Conservation (phyloP, 176 grass and related monocot species). For the Canna indica region DNA sequence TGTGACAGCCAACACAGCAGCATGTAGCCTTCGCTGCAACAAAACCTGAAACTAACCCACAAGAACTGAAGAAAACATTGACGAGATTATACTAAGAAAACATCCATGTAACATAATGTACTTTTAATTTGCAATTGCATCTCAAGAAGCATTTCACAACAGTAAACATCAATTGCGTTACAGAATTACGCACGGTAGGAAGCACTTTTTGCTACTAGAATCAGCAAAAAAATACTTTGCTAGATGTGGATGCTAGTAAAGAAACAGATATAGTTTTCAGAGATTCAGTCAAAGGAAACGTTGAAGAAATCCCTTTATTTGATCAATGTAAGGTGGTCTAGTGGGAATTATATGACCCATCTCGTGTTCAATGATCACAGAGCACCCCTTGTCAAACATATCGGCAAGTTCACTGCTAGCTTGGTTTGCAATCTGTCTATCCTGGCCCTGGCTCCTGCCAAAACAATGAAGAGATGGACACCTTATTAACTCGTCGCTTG, state of each 20-base stretch:
- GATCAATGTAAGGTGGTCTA: slow-evolving; percentile 44
- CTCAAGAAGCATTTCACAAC: too few relatives aligned
- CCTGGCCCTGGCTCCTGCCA: slow-evolving; percentile 47
- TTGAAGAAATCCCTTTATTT: slow-evolving; percentile 55
- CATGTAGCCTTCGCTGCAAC: too few relatives aligned
- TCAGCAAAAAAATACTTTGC: too few relatives aligned
- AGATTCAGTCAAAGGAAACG: slow-evolving; percentile 45
- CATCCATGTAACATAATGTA: too few relatives aligned
- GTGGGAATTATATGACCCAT: slow-evolving; percentile 96
- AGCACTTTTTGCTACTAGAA: too few relatives aligned
- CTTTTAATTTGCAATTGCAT: too few relatives aligned
- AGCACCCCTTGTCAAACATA: slow-evolving; percentile 37
- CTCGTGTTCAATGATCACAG: slow-evolving; percentile 56
- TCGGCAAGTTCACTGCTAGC: slow-evolving; percentile 42
- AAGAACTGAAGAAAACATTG: too few relatives aligned
- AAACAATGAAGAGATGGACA: slow-evolving; percentile 76
- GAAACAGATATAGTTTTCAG: not conserved
- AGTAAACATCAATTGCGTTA: too few relatives aligned
- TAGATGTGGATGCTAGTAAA: too few relatives aligned
- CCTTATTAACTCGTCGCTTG: slow-evolving; percentile 31
- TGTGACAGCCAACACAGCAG: too few relatives aligned
- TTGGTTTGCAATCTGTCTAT: slow-evolving; percentile 59
- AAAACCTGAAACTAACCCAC: too few relatives aligned
- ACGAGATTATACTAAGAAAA: too few relatives aligned
- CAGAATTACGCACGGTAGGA: not conserved